Evolutionary conservation across 805 yeast species (phyloP).

Genomic region (Kuraishia floccosa): DNA sequence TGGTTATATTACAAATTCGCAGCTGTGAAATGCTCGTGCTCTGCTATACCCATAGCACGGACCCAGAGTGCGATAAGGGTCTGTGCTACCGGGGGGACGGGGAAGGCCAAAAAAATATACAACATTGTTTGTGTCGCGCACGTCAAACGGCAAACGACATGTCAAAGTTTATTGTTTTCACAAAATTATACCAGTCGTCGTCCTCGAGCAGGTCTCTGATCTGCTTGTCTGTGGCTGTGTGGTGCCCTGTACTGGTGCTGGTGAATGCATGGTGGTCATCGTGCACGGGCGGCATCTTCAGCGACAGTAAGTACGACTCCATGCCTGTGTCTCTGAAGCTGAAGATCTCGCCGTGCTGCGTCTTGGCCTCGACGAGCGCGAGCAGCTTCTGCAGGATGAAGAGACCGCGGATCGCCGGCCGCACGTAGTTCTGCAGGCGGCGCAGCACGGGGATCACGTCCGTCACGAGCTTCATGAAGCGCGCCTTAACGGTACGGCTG

Average conservation of each 20-base stretch:
- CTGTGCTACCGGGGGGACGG: too few relatives aligned
- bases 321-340: slow-evolving; percentile 2
- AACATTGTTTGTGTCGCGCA: too few relatives aligned
- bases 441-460: slow-evolving; percentile 8
- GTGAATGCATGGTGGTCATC: neutral
- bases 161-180: too few relatives aligned
- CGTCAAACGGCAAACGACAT: too few relatives aligned
- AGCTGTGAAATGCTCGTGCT: too few relatives aligned
- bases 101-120: too few relatives aligned
- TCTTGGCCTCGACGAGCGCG: slow-evolving; percentile 4
- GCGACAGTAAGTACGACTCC: neutral
- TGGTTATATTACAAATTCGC: too few relatives aligned
- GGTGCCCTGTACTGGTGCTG: neutral
- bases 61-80: too few relatives aligned
- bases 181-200: slow-evolving; percentile 20
- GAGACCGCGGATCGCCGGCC: slow-evolving; percentile 18
- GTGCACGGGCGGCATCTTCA: neutral
- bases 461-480: neutral
- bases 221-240: slow-evolving; percentile 6
- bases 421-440: slow-evolving; percentile 11
- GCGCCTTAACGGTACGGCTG: too few relatives aligned
- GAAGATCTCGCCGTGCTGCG: neutral
- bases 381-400: slow-evolving; percentile 15
- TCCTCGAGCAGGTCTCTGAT: slow-evolving; percentile 18
- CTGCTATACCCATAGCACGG: too few relatives aligned